Conservation (phyloP, 1,284 basidiomycete genomes). For the Tetrapyrgos nigripes region DNA sequence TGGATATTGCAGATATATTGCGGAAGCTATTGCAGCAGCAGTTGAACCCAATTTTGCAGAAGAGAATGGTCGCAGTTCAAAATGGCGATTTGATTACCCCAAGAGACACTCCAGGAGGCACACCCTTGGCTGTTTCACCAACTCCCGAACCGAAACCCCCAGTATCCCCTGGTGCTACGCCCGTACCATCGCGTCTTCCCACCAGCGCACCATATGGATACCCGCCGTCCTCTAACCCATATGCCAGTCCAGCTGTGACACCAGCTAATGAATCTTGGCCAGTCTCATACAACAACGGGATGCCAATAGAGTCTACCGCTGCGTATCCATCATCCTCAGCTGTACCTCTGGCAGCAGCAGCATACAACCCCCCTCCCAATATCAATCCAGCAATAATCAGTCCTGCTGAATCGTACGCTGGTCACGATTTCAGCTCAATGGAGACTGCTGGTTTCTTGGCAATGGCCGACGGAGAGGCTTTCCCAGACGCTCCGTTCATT, state of each 20-base stretch:
- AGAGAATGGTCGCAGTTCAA: not conserved
- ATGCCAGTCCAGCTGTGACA: too few species aligned
- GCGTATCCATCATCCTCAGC: too few species aligned
- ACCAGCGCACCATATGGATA: too few species aligned
- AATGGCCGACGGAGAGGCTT: constrained; percentile 32
- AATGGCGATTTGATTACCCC: not conserved
- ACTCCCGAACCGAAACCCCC: not conserved
- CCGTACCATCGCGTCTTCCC: too few species aligned
- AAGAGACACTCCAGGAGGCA: not conserved
- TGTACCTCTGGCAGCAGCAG: too few species aligned
- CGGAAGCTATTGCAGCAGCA: constrained; percentile 42
- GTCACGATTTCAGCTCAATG: constrained; percentile 3
- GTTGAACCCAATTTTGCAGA: constrained; percentile 41
- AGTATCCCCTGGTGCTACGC: too few species aligned
- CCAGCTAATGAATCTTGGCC: too few species aligned
- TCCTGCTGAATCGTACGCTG: not conserved
- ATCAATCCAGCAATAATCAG: not conserved
- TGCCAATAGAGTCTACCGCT: too few species aligned
- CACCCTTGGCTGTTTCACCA: not conserved
- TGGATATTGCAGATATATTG: constrained; percentile 35
- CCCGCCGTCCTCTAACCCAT: too few species aligned
- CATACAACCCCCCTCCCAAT: too few species aligned
- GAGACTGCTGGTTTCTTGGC: constrained; percentile 24
- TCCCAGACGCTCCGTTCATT: constrained; percentile 31
- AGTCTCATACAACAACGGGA: too few species aligned